Percentiles rank a stretch among this genome's conserved stretches.
These are phyloP conservation scores for Psidium guajava DNA, from an alignment of 345 rosid species.

Conservation along the genomic window DNA sequence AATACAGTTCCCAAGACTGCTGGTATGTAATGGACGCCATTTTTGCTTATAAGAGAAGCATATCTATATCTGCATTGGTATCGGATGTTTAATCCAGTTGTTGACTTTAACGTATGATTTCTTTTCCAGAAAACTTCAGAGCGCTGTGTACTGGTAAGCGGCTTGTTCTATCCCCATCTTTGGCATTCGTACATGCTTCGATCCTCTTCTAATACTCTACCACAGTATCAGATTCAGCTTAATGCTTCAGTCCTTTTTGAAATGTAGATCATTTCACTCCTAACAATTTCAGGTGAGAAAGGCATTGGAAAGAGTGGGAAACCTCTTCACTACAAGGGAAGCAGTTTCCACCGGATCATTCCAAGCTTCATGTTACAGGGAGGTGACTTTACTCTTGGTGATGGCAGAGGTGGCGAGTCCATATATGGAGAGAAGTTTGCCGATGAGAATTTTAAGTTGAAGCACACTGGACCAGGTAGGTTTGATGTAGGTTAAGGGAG, in stretches of 20 bases:
- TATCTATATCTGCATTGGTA: background rate
- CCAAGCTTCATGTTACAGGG: constrained; percentile 97
- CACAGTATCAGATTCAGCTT: background rate
- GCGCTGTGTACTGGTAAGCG: constrained; percentile 85
- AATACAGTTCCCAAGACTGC: constrained; percentile 88
- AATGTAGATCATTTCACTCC: background rate
- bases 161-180: background rate
- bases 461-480: constrained; percentile 92
- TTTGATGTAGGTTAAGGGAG: background rate
- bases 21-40: constrained; percentile 25
- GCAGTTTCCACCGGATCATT: constrained; percentile 81
- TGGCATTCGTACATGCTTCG: background rate
- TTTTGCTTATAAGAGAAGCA: background rate
- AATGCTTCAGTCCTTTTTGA: background rate
- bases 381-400: constrained; percentile 93
- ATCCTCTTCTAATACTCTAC: background rate
- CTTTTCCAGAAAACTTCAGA: constrained; percentile 87
- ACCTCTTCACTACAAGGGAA: constrained; percentile 77
- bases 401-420: constrained; percentile 95
- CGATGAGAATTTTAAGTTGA: constrained; percentile 91
- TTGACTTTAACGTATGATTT: background rate
- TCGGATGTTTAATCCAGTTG: background rate
- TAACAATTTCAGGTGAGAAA: constrained; percentile 54
- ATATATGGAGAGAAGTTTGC: constrained; percentile 91
- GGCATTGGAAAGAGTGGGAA: constrained; percentile 89